phyloP scores from a whole-genome alignment of 805 yeast genomes.

The Yamadazyma tumulicola region DNA sequence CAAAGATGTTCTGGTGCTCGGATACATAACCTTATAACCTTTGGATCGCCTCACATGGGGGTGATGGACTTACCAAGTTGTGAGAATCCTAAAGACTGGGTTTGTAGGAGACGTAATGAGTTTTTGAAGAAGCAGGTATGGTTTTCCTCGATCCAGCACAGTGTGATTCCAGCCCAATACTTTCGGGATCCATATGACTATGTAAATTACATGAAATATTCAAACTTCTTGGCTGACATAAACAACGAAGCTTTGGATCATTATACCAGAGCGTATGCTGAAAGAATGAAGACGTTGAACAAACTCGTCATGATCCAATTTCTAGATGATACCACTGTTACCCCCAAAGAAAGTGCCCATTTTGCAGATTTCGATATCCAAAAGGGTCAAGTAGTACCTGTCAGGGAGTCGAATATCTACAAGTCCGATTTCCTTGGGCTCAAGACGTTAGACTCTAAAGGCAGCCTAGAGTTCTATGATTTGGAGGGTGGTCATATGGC shows the following conservation, averaged over 20 bases:
- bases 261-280: slow-evolving; percentile 37
- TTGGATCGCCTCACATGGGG: slow-evolving; percentile 83
- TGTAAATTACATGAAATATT: slow-evolving; percentile 51
- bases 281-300: slow-evolving; percentile 43
- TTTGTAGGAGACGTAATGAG: slow-evolving; percentile 54
- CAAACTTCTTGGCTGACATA: slow-evolving; percentile 58
- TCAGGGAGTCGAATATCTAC: slow-evolving; percentile 49
- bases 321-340: slow-evolving; percentile 59
- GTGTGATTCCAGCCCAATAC: slow-evolving; percentile 70
- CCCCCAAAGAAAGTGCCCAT: slow-evolving; percentile 72
- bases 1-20: slow-evolving; percentile 48
- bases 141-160: slow-evolving; percentile 50
- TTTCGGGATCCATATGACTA: slow-evolving; percentile 59
- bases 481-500: slow-evolving; percentile 65
- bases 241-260: slow-evolving; percentile 53
- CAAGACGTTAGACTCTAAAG: slow-evolving; percentile 39
- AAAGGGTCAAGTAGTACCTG: slow-evolving; percentile 41
- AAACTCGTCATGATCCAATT: slow-evolving; percentile 60
- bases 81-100: slow-evolving; percentile 46
- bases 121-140: slow-evolving; percentile 60
- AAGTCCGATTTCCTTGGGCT: slow-evolving; percentile 60
- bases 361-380: slow-evolving; percentile 51
- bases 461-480: slow-evolving; percentile 44
- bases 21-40: slow-evolving; percentile 57
- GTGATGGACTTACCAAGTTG: slow-evolving; percentile 66